phyloP scores from a whole-genome alignment of 768 basidiomycete species.

The Pleurotus cornucopiae region DNA sequence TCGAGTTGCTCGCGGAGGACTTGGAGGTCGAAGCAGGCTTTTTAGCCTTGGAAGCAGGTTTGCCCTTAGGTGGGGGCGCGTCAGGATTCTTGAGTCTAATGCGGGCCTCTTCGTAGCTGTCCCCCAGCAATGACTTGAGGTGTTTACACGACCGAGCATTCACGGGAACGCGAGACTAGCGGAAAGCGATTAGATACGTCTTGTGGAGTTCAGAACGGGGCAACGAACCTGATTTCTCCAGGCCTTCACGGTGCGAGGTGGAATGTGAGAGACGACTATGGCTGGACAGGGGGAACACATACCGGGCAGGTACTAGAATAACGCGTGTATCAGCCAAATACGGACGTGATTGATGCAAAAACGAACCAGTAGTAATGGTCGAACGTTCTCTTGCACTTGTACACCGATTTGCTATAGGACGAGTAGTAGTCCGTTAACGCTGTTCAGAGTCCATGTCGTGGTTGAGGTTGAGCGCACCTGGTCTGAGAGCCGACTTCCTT shows the following conservation, averaged over 20 bases:
- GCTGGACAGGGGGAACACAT: slow-evolving; percentile 5
- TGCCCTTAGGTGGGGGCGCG: slow-evolving; percentile 17
- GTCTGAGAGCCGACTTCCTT: slow-evolving; percentile 38
- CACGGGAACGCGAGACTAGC: slow-evolving; percentile 25
- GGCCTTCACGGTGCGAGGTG: slow-evolving; percentile 13
- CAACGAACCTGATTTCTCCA: slow-evolving; percentile 27
- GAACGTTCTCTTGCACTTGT: slow-evolving; percentile 37
- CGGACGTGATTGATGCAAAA: not conserved
- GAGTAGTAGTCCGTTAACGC: too few species aligned
- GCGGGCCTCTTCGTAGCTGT: slow-evolving; percentile 33
- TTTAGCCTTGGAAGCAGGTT: slow-evolving; percentile 13
- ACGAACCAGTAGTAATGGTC: slow-evolving; percentile 36
- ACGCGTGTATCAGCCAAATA: not conserved
- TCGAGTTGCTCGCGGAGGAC: not conserved
- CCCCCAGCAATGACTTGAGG: slow-evolving; percentile 30
- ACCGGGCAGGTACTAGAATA: slow-evolving; percentile 28
- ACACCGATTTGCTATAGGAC: slow-evolving; percentile 31
- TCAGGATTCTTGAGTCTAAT: slow-evolving; percentile 30
- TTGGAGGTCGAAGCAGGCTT: slow-evolving; percentile 1
- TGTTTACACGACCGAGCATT: slow-evolving; percentile 39
- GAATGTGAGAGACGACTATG: too few species aligned
- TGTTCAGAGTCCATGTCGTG: too few species aligned
- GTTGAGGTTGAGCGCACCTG: slow-evolving; percentile 19
- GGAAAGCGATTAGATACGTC: too few species aligned
- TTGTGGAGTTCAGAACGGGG: too few species aligned